Base-by-base conservation (phyloP, 768 basidiomycete genomes). In the Brasilioporus rufonigricans region DNA sequence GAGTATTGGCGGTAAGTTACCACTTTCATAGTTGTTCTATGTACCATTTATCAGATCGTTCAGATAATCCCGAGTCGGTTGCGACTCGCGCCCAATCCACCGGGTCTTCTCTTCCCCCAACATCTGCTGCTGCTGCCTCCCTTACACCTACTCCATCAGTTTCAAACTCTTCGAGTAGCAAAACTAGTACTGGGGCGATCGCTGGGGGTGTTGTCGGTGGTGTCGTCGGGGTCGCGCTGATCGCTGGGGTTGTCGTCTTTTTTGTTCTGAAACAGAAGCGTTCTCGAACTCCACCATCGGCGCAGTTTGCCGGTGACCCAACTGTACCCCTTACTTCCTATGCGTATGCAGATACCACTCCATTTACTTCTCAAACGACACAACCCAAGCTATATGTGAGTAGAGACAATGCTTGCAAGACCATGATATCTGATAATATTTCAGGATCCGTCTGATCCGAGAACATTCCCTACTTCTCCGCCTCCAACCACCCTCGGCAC, bases 161-260 rank as follows among this genome's bases (percentile, higher is more conserved):
- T 18, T 52, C 60, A 3, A 31, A 40, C 18, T 5, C 65, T 23
- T 33, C 56, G 40, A 43, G 60, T 45, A 57, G 36, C 21, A 50
- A 13, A n/a, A 51, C 59, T 18, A 71, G 81, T 59, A 71, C 78
- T 1, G 84, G 80, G 3, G 81, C 82, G 8, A 86, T 87, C 38
- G 76, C 80, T 3, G 84, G 84, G 2, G 82, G 81, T 19, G 85
- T 87, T 35, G 82, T 80, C 0, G 86, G 85, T 38, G 85, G 86
- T n/a, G 80, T 86, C 1, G 73, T 80, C 26, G 74, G 66, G n/a
- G 53, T 81, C 19, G 77, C 74, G 9, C 57, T 79, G 43, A 67
- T 84, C 13, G 75, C 61, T 5, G 77, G 66, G 1, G 57, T 61
- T 8, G 40, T 69, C 7, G 61, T 76, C 49, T 84, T 78, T 74